Percentiles rank a stretch among this genome's conserved stretches.
phyloP scores from a whole-genome alignment of 257 asterid species.

The Nicotiana noctiflora region DNA sequence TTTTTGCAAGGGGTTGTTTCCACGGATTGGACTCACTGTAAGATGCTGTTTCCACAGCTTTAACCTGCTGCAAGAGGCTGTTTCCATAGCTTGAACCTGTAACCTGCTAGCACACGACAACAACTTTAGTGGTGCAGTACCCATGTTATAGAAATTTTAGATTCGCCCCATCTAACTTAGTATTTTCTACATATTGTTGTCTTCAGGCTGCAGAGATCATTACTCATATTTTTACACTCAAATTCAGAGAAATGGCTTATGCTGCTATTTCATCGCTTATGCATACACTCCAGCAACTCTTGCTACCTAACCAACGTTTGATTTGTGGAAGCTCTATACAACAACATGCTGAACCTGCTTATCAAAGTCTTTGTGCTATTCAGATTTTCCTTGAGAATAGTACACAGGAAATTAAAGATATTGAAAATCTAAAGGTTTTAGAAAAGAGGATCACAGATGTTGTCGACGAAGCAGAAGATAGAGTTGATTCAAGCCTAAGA shows the following conservation, averaged over 20 bases:
- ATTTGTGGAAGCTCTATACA: neutral
- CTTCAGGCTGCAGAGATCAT: too few relatives aligned
- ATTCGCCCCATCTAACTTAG: too few relatives aligned
- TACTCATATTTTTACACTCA: too few relatives aligned
- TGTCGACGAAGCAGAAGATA: slow-evolving; percentile 5
- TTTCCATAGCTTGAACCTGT: too few relatives aligned
- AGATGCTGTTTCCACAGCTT: too few relatives aligned
- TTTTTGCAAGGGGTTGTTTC: too few relatives aligned
- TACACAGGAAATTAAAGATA: neutral
- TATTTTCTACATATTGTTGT: too few relatives aligned
- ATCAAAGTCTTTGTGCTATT: neutral
- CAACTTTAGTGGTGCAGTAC: too few relatives aligned
- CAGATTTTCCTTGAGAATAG: neutral
- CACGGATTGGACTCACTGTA: too few relatives aligned
- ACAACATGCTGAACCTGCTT: neutral
- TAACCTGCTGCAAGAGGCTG: too few relatives aligned
- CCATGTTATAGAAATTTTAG: too few relatives aligned
- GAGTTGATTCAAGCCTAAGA: neutral
- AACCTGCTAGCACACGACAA: too few relatives aligned
- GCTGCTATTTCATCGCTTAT: slow-evolving; percentile 26
- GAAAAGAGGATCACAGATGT: slow-evolving; percentile 11
- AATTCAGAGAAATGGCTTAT: slow-evolving; percentile 8
- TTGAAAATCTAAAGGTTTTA: neutral
- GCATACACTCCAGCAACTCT: slow-evolving; percentile 7
- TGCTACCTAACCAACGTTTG: slow-evolving; percentile 3